phyloP scores from a whole-genome alignment of 1,284 basidiomycete species.

The Malassezia globosa region DNA sequence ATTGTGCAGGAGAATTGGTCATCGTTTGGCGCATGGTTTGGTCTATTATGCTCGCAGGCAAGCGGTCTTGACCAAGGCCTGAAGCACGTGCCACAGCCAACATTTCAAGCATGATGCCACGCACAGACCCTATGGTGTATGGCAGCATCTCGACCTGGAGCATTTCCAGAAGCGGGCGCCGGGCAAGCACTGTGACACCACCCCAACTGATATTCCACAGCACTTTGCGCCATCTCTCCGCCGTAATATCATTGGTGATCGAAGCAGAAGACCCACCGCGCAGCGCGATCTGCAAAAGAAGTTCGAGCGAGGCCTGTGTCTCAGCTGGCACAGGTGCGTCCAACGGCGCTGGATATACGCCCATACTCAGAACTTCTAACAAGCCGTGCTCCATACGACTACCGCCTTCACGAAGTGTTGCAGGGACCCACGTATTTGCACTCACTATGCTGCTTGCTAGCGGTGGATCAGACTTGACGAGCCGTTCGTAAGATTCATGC shows the following conservation, averaged over 20 bases:
- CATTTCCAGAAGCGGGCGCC: slow-evolving; percentile 48
- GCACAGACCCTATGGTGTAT: slow-evolving; percentile 46
- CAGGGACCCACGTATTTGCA: slow-evolving; percentile 51
- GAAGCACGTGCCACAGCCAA: slow-evolving; percentile 48
- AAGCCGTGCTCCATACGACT: slow-evolving; percentile 24
- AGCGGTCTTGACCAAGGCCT: slow-evolving; percentile 23
- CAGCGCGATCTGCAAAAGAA: slow-evolving; percentile 18
- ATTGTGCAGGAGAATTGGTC: slow-evolving; percentile 2
- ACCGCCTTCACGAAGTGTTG: slow-evolving; percentile 34
- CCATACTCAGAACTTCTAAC: slow-evolving; percentile 45
- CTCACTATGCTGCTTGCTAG: slow-evolving; percentile 33
- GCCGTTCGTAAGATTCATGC: slow-evolving; percentile 55
- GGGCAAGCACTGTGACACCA: slow-evolving; percentile 48
- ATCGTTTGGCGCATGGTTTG: slow-evolving; percentile 26
- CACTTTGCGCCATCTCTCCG: slow-evolving; percentile 51
- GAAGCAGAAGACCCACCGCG: slow-evolving; percentile 48
- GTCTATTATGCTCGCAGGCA: slow-evolving; percentile 27
- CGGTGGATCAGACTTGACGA: slow-evolving; percentile 45
- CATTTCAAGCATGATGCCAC: slow-evolving; percentile 49
- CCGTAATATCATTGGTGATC: slow-evolving; percentile 50
- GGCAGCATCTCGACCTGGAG: slow-evolving; percentile 40
- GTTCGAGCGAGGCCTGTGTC: background rate
- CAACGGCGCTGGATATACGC: slow-evolving; percentile 36
- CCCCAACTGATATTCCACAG: slow-evolving; percentile 44
- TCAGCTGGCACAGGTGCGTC: background rate